Percentiles rank a stretch among this genome's conserved stretches.
Evolutionary conservation across 2,329 filamentous ascomycete species (phyloP).

Genomic region (Xylaria sp.): DNA sequence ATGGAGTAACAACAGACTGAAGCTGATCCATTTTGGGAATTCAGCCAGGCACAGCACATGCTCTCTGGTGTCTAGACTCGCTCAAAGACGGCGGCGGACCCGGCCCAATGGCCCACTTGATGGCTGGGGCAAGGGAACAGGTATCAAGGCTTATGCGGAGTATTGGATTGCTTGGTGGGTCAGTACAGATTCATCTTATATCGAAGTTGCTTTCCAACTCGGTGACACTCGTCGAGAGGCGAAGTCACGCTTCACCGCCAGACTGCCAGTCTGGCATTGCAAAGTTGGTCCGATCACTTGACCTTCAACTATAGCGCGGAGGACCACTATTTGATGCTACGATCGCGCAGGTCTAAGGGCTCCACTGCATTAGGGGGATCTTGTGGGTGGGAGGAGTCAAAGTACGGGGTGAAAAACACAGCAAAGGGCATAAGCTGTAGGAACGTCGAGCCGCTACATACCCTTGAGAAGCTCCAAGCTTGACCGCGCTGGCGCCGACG

Average conservation of each 20-base stretch:
- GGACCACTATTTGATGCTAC: slow-evolving; percentile 24
- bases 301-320: slow-evolving; percentile 24
- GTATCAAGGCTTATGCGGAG: slow-evolving; percentile 11
- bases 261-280: slow-evolving; percentile 29
- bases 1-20: neutral
- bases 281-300: slow-evolving; percentile 32
- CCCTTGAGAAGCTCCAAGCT: slow-evolving; percentile 45
- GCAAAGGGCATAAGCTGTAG: slow-evolving; percentile 16
- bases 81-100: neutral
- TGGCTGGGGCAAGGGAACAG: slow-evolving; percentile 5
- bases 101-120: slow-evolving; percentile 13
- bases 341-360: slow-evolving; percentile 7
- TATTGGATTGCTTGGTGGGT: slow-evolving; percentile 8
- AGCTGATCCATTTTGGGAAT: slow-evolving; percentile 12
- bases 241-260: slow-evolving; percentile 31
- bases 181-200: slow-evolving; percentile 5
- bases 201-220: slow-evolving; percentile 7
- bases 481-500: slow-evolving; percentile 41
- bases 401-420: slow-evolving; percentile 5
- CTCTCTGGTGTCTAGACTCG: slow-evolving; percentile 7
- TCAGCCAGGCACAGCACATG: neutral
- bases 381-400: neutral
- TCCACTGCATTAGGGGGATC: slow-evolving; percentile 11
- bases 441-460: slow-evolving; percentile 32
- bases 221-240: slow-evolving; percentile 26